phyloP scores from a whole-genome alignment of 192 early-diverging fungal genomes.

The Neocallimastix lanati region DNA sequence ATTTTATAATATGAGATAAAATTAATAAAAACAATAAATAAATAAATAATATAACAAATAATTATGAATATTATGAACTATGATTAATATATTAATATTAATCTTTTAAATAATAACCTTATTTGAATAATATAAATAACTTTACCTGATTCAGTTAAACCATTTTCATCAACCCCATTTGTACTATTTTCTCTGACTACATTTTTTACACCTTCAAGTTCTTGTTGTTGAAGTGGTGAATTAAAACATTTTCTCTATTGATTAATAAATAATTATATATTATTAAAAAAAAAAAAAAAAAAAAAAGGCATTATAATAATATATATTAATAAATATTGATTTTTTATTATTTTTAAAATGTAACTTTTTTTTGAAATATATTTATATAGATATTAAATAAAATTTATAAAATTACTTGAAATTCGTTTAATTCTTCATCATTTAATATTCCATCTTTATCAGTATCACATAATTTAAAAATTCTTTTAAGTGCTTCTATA shows the following conservation, averaged over 20 bases:
- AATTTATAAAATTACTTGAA: slow-evolving; percentile 39
- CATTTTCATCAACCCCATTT: slow-evolving; percentile 63
- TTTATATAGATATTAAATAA: not conserved
- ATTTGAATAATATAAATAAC: no score
- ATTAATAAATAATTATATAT: no score
- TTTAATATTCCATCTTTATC: slow-evolving; percentile 85
- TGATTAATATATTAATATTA: no score
- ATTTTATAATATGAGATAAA: no score
- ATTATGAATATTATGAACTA: no score
- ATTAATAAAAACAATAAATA: no score
- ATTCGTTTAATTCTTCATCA: slow-evolving; percentile 90
- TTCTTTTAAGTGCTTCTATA: slow-evolving; percentile 74
- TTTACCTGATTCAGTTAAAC: slow-evolving; percentile 67
- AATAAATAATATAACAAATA: no score
- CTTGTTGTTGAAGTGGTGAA: slow-evolving; percentile 81
- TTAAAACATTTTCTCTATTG: slow-evolving; percentile 82
- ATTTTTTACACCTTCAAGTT: slow-evolving; percentile 89
- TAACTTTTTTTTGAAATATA: not conserved
- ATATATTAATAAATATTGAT: no score
- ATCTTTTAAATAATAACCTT: no score
- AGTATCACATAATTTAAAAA: slow-evolving; percentile 87
- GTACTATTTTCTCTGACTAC: slow-evolving; percentile 79
- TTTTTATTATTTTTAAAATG: no score
- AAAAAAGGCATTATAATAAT: not conserved
- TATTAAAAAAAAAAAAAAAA: no score